These are phyloP conservation scores for Populus hybrid DNA, from an alignment of 441 rosid genomes.

Conservation along the genomic window DNA sequence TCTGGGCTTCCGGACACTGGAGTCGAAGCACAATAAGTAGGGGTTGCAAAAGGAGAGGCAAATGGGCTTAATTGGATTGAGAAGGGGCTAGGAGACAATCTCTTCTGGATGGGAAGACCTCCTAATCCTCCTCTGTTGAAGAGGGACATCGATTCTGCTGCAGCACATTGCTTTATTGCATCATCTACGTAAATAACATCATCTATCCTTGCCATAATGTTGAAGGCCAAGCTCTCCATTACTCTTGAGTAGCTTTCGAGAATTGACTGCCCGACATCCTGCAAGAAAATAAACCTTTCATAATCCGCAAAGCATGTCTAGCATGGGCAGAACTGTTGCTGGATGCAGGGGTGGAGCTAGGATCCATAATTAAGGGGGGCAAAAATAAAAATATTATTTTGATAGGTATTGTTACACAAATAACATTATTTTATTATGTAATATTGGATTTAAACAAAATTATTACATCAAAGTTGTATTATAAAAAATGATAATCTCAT, in stretches of 20 bases:
- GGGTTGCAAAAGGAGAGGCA: conserved; percentile 71
- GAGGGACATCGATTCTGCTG: conserved; percentile 55
- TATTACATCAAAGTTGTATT: no score
- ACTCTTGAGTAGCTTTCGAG: conserved; percentile 98
- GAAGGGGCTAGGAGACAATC: conserved; percentile 67
- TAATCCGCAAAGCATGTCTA: background rate
- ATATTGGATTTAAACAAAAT: no score
- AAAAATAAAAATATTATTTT: no score
- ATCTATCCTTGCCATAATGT: conserved; percentile 91
- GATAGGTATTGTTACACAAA: no score
- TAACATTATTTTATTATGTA: no score
- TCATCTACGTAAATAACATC: conserved; percentile 89
- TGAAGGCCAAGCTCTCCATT: conserved; percentile 96
- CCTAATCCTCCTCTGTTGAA: conserved; percentile 58
- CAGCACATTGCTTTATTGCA: conserved; percentile 50
- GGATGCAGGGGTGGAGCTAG: background rate
- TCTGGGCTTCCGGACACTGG: conserved; percentile 67
- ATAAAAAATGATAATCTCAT: no score
- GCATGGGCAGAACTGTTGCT: background rate
- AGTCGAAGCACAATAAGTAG: conserved; percentile 55
- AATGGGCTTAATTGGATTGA: conserved; percentile 64
- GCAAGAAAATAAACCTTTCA: conserved; percentile 13
- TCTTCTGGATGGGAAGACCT: conserved; percentile 66
- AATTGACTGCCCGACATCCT: conserved; percentile 98
- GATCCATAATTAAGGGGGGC: background rate